Base-by-base conservation (phyloP, 176 grass and related monocot species). In the Rhynchospora pubera region DNA sequence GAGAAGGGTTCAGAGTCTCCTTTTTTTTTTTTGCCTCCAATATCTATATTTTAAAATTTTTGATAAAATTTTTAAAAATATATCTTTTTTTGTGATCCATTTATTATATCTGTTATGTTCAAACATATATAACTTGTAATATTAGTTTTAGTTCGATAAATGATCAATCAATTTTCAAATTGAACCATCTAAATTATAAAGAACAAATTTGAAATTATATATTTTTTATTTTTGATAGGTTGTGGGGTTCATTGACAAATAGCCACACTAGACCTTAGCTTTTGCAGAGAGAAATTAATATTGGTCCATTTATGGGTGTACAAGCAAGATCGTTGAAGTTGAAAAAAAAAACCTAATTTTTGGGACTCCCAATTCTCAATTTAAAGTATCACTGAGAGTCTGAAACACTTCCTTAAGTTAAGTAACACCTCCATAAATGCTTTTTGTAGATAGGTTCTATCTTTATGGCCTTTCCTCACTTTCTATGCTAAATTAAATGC, bases 401-500 rank as follows among this genome's bases (percentile, higher is more conserved):
- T 10, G 46, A 51, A 11, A 51, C 4, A 7, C 18, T 57, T 79
- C 26, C 26, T 64, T 63, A 24, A 24, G 4, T 21, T 0, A 62
- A 51, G 44, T 32, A 22, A 80, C 34, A 43, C 57, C 58, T 65
- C 46, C 79, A 52, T 82, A 65, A 82, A 82, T 67, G 22, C 6
- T 53, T 23, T 23, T 57, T 23, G 28, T 43, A 61, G 55, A 77
- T 48, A 28, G 52, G 51, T 10, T 24, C 77, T 10, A 8, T 43
- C 72, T 60, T 79, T 34, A 79, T 42, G 26, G 32, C 32, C 58
- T 81, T 47, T 81, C 5, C 58, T 67, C 79, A 14, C 24, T 65
- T 82, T 32, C 79, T n/a, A 82, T 53, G 61, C 79, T 53, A 67
- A 82, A 65, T 82, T 66, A 66, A 82, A 30, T 82, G 57, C 79